Base-by-base conservation (phyloP, 2,329 filamentous ascomycete species). In the Diaporthe amygdali region DNA sequence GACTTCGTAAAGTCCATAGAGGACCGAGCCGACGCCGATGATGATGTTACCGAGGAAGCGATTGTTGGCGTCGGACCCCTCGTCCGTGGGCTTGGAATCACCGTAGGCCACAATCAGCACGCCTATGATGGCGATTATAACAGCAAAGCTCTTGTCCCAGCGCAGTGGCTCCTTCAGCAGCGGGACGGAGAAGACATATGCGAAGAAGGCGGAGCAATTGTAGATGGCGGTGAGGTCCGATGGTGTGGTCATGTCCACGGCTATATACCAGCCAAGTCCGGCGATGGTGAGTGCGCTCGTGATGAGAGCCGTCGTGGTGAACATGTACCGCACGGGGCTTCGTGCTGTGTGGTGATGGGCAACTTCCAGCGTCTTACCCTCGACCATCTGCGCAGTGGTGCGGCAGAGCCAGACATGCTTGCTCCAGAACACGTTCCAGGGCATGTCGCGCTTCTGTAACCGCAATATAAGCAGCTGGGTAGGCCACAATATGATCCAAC, bases 161-260 rank as follows among this genome's bases (percentile, higher is more conserved):
- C 94, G 91, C 15, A 98, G 83, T 75, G 93, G 94, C 81, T 99
- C 96, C 70, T 93, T 91, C 2, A 99, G 86, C 22, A 99, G 83
- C 1, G 95, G 95, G 54, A 99, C 95, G 55, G 94, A 97, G 80
- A 99, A 99, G 15, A 94, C 96, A 79, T 99, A 99, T 61, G 96
- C 96, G 81, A 99, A 99, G 83, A 99, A 99, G 71, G 96, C 96
- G 67, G 94, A 97, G 86, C 96, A 99, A 84, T 99, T 99, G 88
- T 99, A 99, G 77, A 99, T 99, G 68, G 96, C 96, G 0, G 96
- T 99, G 76, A 99, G 84, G 81, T 99, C 96, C 75, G 93, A 95
- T 3, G 96, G 93, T 4, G 94, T 97, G 1, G 96, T 99, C 86
- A 97, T 84, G 82, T 94, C 94, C 71, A 99, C 96, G 20, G 96